Evolutionary conservation across 108 stramenopile genomes (phyloP).

Genomic region (Pseudonitzschia multiseries): DNA sequence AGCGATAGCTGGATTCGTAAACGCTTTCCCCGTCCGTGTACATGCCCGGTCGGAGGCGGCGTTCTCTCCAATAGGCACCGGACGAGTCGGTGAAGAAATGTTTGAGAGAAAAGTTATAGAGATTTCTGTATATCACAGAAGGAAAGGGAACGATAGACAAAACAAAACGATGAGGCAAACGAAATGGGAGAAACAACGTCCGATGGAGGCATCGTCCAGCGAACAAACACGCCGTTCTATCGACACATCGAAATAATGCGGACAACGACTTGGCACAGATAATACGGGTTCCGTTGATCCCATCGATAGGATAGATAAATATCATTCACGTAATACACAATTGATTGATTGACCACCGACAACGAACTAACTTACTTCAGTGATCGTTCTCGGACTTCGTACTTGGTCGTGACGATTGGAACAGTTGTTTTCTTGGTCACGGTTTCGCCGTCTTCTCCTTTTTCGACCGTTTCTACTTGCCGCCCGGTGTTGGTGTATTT

Average conservation of each 20-base stretch:
- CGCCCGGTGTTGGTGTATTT: conserved; percentile 70
- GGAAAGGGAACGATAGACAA: no score
- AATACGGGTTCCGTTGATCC: no score
- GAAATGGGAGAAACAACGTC: background rate
- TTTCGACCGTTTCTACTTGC: background rate
- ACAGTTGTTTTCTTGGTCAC: conserved; percentile 29
- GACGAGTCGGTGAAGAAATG: conserved; percentile 78
- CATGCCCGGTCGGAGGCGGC: conserved; percentile 73
- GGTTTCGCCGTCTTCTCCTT: background rate
- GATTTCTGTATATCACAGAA: conserved; percentile 54
- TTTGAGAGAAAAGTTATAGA: conserved; percentile 86
- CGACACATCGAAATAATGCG: no score
- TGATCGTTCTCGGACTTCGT: conserved; percentile 61
- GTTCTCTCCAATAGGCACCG: conserved; percentile 85
- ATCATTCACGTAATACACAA: no score
- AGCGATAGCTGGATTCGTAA: conserved; percentile 77
- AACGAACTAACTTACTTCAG: conserved; percentile 59
- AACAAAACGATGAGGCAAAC: background rate
- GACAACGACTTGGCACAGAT: no score
- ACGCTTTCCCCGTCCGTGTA: conserved; percentile 82
- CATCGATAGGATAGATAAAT: no score
- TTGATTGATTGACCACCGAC: no score
- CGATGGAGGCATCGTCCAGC: background rate
- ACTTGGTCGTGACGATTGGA: conserved; percentile 55
- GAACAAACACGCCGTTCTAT: background rate